Conservation (phyloP, 192 early-diverging fungal genomes). For the Cetraspora pellucida region DNA sequence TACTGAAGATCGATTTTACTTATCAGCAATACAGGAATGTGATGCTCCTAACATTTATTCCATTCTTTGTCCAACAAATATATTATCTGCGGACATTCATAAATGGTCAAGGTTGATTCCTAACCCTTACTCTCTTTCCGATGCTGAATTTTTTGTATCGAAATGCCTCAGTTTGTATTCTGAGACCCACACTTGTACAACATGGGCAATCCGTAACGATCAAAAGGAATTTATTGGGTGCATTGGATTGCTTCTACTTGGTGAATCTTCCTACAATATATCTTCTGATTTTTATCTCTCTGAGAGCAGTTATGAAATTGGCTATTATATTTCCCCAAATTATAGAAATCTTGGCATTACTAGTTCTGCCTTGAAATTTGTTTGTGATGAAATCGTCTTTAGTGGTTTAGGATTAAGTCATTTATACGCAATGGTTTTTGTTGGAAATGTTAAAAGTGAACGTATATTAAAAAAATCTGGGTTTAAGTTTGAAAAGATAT, state of each 20-base stretch:
- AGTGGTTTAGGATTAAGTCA: background rate
- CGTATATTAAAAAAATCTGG: background rate
- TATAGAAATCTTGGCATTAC: background rate
- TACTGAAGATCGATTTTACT: background rate
- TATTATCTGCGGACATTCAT: slow-evolving; percentile 8
- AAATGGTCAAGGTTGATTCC: background rate
- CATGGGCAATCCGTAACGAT: slow-evolving; percentile 1
- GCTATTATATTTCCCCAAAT: slow-evolving; percentile 4
- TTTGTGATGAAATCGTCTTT: slow-evolving; percentile 20
- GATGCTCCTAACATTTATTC: background rate
- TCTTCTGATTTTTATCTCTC: background rate
- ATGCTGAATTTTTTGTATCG: background rate
- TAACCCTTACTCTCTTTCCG: background rate
- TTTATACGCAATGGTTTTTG: background rate
- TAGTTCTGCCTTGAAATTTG: slow-evolving; percentile 1
- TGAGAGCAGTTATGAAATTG: background rate
- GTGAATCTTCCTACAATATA: background rate
- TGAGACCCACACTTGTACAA: background rate
- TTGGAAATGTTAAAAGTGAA: background rate
- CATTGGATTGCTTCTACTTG: background rate
- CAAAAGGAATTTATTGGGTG: slow-evolving; percentile 5
- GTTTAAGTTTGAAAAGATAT: background rate
- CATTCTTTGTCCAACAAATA: background rate
- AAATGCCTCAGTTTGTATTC: background rate
- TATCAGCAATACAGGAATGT: background rate